Evolutionary conservation across 257 asterid genomes (phyloP).

Genomic region (Ilex asprella): DNA sequence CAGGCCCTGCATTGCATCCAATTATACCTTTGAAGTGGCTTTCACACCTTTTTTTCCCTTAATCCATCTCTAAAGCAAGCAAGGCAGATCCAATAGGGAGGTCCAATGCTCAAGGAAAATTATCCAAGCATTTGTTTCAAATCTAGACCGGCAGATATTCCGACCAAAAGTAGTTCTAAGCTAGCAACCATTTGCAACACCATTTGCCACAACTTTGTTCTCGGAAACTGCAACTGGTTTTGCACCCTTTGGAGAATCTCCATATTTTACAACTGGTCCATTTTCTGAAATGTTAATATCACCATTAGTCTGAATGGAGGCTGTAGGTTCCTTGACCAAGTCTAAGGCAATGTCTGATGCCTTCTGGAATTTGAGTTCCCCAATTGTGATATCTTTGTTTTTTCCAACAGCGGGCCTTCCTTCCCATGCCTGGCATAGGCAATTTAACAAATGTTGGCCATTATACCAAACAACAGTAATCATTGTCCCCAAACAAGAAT

Average conservation of each 20-base stretch:
- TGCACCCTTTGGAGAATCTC: background rate
- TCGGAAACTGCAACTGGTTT: background rate
- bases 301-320: background rate
- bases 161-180: conserved; percentile 6
- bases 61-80: no score
- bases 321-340: background rate
- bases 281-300: background rate
- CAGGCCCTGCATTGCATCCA: no score
- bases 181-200: conserved; percentile 5
- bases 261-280: background rate
- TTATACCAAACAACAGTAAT: background rate
- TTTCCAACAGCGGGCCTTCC: background rate
- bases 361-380: background rate
- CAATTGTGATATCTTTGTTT: background rate
- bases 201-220: background rate
- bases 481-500: background rate
- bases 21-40: no score
- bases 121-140: no score
- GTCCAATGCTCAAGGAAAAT: no score
- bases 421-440: background rate
- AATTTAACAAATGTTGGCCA: background rate
- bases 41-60: no score
- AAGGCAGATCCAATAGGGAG: no score
- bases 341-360: background rate
- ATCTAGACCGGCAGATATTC: conserved; percentile 2